Conservation (phyloP, 2,329 filamentous ascomycete genomes). For the Botryotinia globosa region DNA sequence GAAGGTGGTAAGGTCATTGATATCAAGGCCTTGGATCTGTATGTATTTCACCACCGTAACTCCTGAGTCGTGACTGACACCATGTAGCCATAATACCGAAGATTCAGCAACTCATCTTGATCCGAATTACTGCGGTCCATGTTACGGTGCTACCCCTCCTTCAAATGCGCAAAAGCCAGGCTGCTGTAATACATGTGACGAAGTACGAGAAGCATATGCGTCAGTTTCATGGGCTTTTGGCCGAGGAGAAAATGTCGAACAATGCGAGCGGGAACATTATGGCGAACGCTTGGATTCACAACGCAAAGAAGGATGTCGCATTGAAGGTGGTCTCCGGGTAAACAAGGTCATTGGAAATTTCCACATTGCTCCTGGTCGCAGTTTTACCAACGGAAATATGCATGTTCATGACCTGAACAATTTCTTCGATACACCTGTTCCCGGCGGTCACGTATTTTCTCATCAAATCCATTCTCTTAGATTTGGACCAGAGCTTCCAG, state of each 20-base stretch:
- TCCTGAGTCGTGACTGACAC: constrained; percentile 20
- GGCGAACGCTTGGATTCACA: constrained; percentile 83
- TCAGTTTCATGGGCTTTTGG: constrained; percentile 90
- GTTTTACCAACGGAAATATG: constrained; percentile 94
- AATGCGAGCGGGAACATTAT: constrained; percentile 94
- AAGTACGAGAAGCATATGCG: constrained; percentile 93
- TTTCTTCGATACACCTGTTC: constrained; percentile 74
- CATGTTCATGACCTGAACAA: constrained; percentile 97
- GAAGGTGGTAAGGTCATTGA: constrained; percentile 79
- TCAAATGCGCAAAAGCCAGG: constrained; percentile 70
- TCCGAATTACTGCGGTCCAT: constrained; percentile 88
- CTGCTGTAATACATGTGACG: constrained; percentile 96
- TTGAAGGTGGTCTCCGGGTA: constrained; percentile 87
- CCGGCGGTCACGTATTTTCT: constrained; percentile 77
- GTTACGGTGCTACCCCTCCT: constrained; percentile 81
- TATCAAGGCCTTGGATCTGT: constrained; percentile 65
- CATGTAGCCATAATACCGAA: constrained; percentile 58
- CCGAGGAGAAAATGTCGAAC: constrained; percentile 85
- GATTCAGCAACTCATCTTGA: constrained; percentile 75
- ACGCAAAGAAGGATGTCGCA: constrained; percentile 86
- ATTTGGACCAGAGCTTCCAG: constrained; percentile 88
- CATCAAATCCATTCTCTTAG: constrained; percentile 85
- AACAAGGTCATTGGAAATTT: constrained; percentile 99
- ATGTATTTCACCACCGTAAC: constrained; percentile 33
- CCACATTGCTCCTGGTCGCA: constrained; percentile 93